Base-by-base conservation (phyloP, 768 basidiomycete genomes). In the Xanthoconium purpureum region DNA sequence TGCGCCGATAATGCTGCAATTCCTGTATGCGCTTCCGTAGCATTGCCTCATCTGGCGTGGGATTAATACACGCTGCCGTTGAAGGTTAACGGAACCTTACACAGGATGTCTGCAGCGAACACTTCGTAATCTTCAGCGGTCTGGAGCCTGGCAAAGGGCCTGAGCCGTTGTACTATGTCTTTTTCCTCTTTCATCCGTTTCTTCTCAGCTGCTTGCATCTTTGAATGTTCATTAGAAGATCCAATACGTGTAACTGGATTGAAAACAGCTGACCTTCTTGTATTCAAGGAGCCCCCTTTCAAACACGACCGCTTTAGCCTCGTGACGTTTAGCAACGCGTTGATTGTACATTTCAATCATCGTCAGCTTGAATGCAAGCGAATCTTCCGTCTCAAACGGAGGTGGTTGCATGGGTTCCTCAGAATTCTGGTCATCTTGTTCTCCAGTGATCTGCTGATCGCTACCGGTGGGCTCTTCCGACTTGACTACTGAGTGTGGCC, bases 141-240 rank as follows among this genome's bases (percentile, higher is more conserved):
- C 69, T 97, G 94, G 36, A 98, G 75, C 51, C 87, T 84, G 29
- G 96, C 84, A 71, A 98, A 98, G 3, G 94, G 91, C 60, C 95
- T 89, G 52, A 95, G 79, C 28, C 94, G 85, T 63, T 92, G 85
- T 24, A 94, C 73, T 53, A 98, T 87, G 59, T 98, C 97, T 61
- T 89, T 84, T 65, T 98, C 95, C 59, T 98, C 96, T 63, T 89
- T 87, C 9, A 83, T 82, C 17, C 93, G 79, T 69, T 97, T 98
- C 75, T 95, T 90, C 62, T 99, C 96, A 3, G 82, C 80, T 11
- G 91, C 90, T 79, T 90, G 87, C 77, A 94, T 89, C 96, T 97
- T 20, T 57, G 37, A 48, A 33, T 48, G 43, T 7, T 9, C 58
- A 52, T 61, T 29, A 54, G 33, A 51, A 48, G 15, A 17, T 10